phyloP scores from a whole-genome alignment of 2,329 filamentous ascomycete genomes.

The Thielaviopsis musarum region DNA sequence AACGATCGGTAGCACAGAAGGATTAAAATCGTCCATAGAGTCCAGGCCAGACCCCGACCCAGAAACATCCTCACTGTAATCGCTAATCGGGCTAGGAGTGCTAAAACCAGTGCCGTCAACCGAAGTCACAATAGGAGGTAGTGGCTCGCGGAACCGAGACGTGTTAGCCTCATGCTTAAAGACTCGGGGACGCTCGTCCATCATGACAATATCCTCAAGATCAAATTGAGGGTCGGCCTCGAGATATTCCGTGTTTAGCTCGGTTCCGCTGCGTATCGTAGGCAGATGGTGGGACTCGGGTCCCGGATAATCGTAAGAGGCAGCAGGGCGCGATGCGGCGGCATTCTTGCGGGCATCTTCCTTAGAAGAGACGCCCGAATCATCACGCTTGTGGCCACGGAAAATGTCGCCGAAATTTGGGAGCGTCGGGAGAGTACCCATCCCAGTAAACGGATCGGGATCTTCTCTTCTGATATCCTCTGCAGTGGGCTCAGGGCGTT shows the following conservation, averaged over 20 bases:
- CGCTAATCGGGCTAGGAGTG: slow-evolving; percentile 10
- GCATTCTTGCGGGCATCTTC: background rate
- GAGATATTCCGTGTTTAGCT: slow-evolving; percentile 15
- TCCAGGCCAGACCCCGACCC: slow-evolving; percentile 5
- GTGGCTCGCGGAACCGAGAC: slow-evolving; percentile 42
- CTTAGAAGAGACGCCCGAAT: background rate
- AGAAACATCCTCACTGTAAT: slow-evolving; percentile 20
- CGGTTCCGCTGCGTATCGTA: slow-evolving; percentile 12
- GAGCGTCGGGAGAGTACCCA: slow-evolving; percentile 2
- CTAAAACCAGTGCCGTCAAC: slow-evolving; percentile 47
- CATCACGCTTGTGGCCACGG: background rate
- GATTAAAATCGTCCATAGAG: slow-evolving; percentile 6
- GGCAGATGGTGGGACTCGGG: slow-evolving; percentile 8
- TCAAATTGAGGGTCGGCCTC: slow-evolving; percentile 16
- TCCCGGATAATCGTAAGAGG: slow-evolving; percentile 25
- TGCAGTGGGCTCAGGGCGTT: background rate
- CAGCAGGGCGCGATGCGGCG: slow-evolving; percentile 12
- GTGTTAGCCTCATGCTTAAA: slow-evolving; percentile 33
- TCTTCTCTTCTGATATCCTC: background rate
- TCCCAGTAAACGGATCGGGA: slow-evolving; percentile 5
- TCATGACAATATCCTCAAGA: slow-evolving; percentile 1
- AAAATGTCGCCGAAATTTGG: background rate
- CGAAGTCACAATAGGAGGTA: slow-evolving; percentile 54
- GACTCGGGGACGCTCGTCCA: background rate
- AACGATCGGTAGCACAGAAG: background rate